Base-by-base conservation (phyloP, 257 asterid genomes). In the Thymus mandschuricus region DNA sequence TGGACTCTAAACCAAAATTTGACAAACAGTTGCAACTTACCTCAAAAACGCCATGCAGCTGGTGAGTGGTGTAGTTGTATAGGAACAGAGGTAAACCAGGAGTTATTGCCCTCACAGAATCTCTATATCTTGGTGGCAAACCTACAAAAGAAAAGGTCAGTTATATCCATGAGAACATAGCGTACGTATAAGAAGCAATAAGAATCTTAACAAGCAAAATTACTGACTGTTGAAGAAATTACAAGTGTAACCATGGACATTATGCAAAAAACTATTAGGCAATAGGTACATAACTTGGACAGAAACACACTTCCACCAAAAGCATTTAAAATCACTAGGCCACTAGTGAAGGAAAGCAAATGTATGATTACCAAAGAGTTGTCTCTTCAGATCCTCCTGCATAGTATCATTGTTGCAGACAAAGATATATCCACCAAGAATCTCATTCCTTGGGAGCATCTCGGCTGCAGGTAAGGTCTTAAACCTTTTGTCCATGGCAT, bases 381-480 rank as follows among this genome's bases (percentile, higher is more conserved):
- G 96, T 56, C 97, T 81, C 84, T 91, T 94, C 80, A 94, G 50
- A 83, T 94, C 99, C 81, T 94, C 99, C 74, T 91, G 97, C 97
- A 91, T 91, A 0, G 97, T 94, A 71, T 94, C 99, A 60, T 94
- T 89, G 88, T 94, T 94, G 86, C 99, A 94, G 54, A 94, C 99
- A 78, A 91, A 91, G 70, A 89, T 94, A 78, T 94, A 94, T 71
- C 97, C 99, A 72, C 99, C 99, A 35, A 94, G 92, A 70, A 88
- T 88, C 87, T 91, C 96, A 71, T 91, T 85, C 86, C 96, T 86
- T 3, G 98, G 97, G 73, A 94, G 97, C 44, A 85, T 86, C 91
- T 91, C 97, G 1, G 96, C 92, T 11, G 94, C 89, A 46, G 99
- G 99, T 81, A 94, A 75, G 40, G 99, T 91, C 88, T 94, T 94